Base-by-base conservation (phyloP, 352 stramenopile genomes). In the Hyphochytrium catenoides region DNA sequence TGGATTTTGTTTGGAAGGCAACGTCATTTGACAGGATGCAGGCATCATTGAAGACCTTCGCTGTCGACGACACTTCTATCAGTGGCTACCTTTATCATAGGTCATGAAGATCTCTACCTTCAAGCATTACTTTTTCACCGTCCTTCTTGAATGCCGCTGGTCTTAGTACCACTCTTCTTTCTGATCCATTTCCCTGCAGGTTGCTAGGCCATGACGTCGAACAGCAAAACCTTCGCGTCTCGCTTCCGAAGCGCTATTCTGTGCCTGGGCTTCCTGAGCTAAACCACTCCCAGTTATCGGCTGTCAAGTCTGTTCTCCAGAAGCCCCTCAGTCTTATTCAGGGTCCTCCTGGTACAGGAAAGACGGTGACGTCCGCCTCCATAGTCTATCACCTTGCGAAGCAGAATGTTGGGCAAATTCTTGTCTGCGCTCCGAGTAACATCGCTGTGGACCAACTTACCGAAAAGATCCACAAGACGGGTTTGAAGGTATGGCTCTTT, bases 21-120 rank as follows among this genome's bases (percentile, higher is more conserved):
- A 96, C 87, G 9, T 95, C 83, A 11, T 99, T 97, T 47, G 90
- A 98, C 50, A 67, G 93, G 9, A 99, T 99, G 91, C 90, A 97
- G 50, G 81, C 81, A 12, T 90, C 91, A 14, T 64, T 99, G 38
- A 97, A 97, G 56, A 95, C 75, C 0, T 97, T 99, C 61, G 90
- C 88, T 0, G 84, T 97, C 35, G 89, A 98, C 51, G 89, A 98
- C 47, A 93, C 84, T 12, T 95, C 77, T 42, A 63, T 99, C 0
- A 97, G 83, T 2, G 90, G 89, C 11, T 98, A 98, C 55, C 68
- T 99, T 44, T 99, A 98, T 58, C 85, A 99, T 59, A n/a, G n/a
- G n/a, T n/a, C n/a, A n/a, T n/a, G n/a, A 18, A 34, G 8, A 8
- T 34, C 5, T 8, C n/a, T n/a, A n/a, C n/a, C n/a, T n/a, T n/a